Conservation (phyloP, 495 filamentous ascomycete genomes). For the Tuber melanosporum region DNA sequence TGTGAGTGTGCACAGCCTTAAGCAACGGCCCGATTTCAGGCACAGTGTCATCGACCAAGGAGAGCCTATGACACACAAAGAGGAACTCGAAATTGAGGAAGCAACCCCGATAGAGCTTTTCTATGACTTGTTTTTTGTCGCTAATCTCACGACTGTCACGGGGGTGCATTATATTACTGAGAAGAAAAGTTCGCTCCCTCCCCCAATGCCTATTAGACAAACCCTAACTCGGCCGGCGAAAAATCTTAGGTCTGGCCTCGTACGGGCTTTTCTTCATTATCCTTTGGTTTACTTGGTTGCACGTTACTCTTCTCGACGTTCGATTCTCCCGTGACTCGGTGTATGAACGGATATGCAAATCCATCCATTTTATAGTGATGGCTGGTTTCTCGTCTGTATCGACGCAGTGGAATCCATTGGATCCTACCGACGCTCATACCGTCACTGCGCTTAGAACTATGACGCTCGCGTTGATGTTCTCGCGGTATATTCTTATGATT, state of each 20-base stretch:
- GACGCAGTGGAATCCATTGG: constrained; percentile 42
- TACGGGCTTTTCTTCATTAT: constrained; percentile 58
- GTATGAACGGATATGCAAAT: constrained; percentile 59
- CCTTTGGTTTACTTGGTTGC: constrained; percentile 68
- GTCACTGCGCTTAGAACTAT: constrained; percentile 48
- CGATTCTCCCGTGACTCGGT: constrained; percentile 63
- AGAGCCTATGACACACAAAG: constrained; percentile 18
- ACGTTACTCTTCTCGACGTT: constrained; percentile 62
- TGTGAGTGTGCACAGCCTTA: neutral
- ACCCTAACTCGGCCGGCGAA: neutral
- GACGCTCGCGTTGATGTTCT: constrained; percentile 55
- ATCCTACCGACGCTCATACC: constrained; percentile 45
- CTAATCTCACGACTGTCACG: constrained; percentile 58
- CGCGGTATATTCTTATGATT: constrained; percentile 52
- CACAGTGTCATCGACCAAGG: constrained; percentile 7
- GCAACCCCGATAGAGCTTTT: constrained; percentile 52
- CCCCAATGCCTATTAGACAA: neutral
- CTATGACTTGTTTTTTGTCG: constrained; percentile 60
- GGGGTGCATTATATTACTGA: constrained; percentile 51
- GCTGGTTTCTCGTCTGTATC: constrained; percentile 57
- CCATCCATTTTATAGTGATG: constrained; percentile 58
- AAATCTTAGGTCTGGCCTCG: constrained; percentile 32
- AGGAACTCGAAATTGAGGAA: constrained; percentile 33
- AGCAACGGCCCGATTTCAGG: neutral
- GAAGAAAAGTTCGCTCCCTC: constrained; percentile 18